Evolutionary conservation across 306 rosid genomes (phyloP).

Genomic region (Urtica urens): DNA sequence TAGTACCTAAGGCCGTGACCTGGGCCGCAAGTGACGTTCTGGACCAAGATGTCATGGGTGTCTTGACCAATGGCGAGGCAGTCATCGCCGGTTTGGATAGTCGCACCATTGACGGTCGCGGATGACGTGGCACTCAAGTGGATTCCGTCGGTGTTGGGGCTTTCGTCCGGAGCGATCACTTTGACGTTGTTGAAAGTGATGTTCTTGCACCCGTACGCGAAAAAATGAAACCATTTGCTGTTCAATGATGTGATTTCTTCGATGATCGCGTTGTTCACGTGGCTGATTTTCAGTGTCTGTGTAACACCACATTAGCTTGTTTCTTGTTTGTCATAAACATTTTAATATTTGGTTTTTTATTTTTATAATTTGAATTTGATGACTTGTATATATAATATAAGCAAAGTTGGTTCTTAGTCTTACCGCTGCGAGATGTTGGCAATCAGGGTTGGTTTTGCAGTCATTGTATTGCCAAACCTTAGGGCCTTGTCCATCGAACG

Average conservation of each 20-base stretch:
- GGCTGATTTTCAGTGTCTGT: constrained; percentile 41
- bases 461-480: constrained; percentile 26
- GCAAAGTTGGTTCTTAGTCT: not conserved
- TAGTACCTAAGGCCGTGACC: constrained; percentile 58
- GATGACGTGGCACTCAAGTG: constrained; percentile 26
- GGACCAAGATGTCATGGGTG: constrained; percentile 12
- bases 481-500: constrained; percentile 61
- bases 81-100: constrained; percentile 63
- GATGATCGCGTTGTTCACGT: constrained; percentile 26
- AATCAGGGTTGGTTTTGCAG: constrained; percentile 5
- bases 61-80: constrained; percentile 56
- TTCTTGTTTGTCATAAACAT: not conserved
- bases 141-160: constrained; percentile 82
- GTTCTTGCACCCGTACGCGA: constrained; percentile 17
- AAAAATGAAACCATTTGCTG: constrained; percentile 44
- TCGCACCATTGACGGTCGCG: constrained; percentile 21
- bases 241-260: constrained; percentile 38
- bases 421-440: constrained; percentile 43
- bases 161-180: constrained; percentile 36
- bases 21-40: constrained; percentile 50
- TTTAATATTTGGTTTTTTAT: not conserved
- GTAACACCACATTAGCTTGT: not conserved
- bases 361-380: no score
- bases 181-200: constrained; percentile 17
- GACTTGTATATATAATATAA: not conserved